phyloP scores from a whole-genome alignment of 345 rosid species.

The Kernera saxatilis region DNA sequence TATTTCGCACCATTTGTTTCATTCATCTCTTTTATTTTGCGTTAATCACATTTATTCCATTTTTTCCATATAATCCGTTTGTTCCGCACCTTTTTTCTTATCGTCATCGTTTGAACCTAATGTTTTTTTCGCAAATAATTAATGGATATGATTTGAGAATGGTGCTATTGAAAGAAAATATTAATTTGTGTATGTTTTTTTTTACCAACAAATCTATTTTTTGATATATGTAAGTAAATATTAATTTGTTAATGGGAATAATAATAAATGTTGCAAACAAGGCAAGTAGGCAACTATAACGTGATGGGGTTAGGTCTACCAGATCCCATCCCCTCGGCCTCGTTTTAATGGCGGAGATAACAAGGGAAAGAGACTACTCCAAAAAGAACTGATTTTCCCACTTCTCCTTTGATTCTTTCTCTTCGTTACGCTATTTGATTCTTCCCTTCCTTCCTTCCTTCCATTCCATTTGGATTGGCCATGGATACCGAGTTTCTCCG shows the following conservation, averaged over 20 bases:
- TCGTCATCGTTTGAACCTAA: too few relatives aligned
- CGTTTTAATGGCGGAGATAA: slow-evolving; percentile 22
- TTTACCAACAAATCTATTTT: too few relatives aligned
- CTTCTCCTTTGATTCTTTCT: not conserved
- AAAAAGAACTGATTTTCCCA: not conserved
- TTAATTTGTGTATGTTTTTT: too few relatives aligned
- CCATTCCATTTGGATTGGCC: not conserved
- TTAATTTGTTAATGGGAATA: not conserved
- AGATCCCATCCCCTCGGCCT: slow-evolving; percentile 12
- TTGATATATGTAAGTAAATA: not conserved
- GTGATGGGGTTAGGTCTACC: slow-evolving; percentile 30
- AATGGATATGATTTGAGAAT: too few relatives aligned
- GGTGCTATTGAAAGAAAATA: too few relatives aligned
- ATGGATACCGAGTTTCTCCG: slow-evolving; percentile 68
- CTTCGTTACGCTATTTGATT: not conserved
- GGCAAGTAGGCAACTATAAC: not conserved
- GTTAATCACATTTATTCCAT: too few relatives aligned
- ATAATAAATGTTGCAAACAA: not conserved
- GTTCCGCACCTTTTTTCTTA: too few relatives aligned
- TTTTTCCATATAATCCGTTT: too few relatives aligned
- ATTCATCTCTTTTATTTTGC: too few relatives aligned
- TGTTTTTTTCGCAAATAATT: too few relatives aligned
- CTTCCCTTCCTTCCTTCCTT: not conserved
- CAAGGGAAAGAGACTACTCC: not conserved
- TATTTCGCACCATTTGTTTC: too few relatives aligned